These are phyloP conservation scores for Leccinum subfulvum DNA, from an alignment of 1,284 basidiomycete species.

Conservation along the genomic window DNA sequence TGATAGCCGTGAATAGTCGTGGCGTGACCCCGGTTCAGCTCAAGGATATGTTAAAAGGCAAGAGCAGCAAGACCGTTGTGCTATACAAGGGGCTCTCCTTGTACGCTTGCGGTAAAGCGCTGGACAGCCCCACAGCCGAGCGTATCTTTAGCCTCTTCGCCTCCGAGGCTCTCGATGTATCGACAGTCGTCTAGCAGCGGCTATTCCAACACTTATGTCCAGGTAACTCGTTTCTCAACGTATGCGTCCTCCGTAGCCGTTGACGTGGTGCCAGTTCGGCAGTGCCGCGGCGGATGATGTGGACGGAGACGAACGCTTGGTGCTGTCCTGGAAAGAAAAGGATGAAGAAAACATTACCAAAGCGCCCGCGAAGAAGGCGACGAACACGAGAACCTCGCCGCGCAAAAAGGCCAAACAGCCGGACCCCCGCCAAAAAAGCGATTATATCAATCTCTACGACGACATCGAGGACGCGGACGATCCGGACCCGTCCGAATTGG, in stretches of 20 bases:
- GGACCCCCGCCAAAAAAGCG: background rate
- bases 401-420: constrained; percentile 23
- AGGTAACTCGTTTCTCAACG: constrained; percentile 17
- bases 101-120: constrained; percentile 54
- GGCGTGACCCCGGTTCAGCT: constrained; percentile 49
- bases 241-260: background rate
- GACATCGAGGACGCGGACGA: constrained; percentile 33
- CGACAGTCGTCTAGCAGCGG: constrained; percentile 40
- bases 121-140: constrained; percentile 54
- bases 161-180: constrained; percentile 36
- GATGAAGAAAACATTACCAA: constrained; percentile 13
- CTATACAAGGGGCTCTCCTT: constrained; percentile 45
- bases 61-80: constrained; percentile 47
- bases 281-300: constrained; percentile 26
- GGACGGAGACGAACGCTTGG: constrained; percentile 15
- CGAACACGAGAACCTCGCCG: constrained; percentile 8
- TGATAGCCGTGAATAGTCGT: constrained; percentile 35
- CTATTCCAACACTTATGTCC: constrained; percentile 29
- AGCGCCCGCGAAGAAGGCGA: constrained; percentile 26
- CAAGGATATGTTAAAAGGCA: constrained; percentile 64
- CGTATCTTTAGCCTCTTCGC: constrained; percentile 57
- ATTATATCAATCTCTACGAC: constrained; percentile 26
- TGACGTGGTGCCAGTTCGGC: constrained; percentile 25
- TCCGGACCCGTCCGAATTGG: constrained; percentile 20
- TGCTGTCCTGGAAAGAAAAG: constrained; percentile 30